These are phyloP conservation scores for Hypoxylon crocopeplum DNA, from an alignment of 495 filamentous ascomycete genomes.

Conservation along the genomic window DNA sequence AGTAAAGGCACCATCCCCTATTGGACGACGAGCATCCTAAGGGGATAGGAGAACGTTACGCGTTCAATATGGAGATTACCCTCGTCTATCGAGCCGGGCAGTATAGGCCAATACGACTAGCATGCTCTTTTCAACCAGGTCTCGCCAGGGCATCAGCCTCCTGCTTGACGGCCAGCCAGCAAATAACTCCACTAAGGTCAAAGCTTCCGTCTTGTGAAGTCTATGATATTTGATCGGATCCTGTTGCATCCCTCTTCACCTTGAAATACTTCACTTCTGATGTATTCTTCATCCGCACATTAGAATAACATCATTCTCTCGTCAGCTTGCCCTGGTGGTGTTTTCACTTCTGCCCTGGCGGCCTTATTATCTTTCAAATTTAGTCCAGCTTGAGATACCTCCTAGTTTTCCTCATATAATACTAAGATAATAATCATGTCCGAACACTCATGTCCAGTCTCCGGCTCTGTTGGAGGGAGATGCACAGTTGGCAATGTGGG, in stretches of 20 bases:
- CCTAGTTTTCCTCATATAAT: constrained; percentile 8
- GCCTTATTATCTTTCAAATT: constrained; percentile 19
- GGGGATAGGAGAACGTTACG: constrained; percentile 14
- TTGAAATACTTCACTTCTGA: neutral
- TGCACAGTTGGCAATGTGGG: constrained; percentile 23
- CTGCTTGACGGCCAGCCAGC: neutral
- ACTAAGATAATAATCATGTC: constrained; percentile 26
- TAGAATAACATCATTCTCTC: constrained; percentile 1
- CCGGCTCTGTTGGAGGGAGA: constrained; percentile 25
- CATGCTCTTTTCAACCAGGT: neutral
- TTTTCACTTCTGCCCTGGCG: constrained; percentile 28
- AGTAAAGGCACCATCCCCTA: constrained; percentile 8
- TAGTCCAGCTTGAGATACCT: constrained; percentile 4
- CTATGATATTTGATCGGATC: constrained; percentile 11
- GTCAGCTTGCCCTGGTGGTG: constrained; percentile 29
- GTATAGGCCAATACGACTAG: neutral
- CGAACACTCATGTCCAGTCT: constrained; percentile 32
- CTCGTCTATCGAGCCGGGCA: constrained; percentile 2
- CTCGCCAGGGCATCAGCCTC: constrained; percentile 5
- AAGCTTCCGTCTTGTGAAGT: constrained; percentile 16
- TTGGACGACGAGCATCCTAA: constrained; percentile 3
- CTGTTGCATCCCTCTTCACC: constrained; percentile 2
- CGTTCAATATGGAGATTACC: constrained; percentile 18
- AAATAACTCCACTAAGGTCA: constrained; percentile 16
- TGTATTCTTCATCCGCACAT: constrained; percentile 2